Evolutionary conservation across 106 monocot species (phyloP), one percentile per base, ranked within the genome.

Genomic region (Platanthera guangdongensis): DNA sequence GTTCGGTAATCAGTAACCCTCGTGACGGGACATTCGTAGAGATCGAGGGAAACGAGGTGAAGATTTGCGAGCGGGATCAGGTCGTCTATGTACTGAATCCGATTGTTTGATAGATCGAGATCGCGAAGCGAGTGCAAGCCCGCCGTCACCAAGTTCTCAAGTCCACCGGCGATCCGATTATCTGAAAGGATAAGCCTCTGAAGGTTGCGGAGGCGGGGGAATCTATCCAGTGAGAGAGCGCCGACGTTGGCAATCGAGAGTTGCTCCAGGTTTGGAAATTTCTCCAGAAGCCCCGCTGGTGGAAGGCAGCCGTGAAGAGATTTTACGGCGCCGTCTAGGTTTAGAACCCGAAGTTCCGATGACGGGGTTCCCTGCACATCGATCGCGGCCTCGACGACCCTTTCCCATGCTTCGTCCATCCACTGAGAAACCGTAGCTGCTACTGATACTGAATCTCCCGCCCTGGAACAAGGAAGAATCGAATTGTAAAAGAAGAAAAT

Each of bases 341-440:
- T 94, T 13, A 97, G 83, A 25, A 80, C 80, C 28, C 89, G 76
- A 25, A 84, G 80, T 45, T 83, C 67, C 50, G 88, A 75, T 0
- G 84, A 76, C n/a, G 82, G 50, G 15, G 84, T 84, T 19, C 73
- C 50, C 65, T 83, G 84, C 3, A 74, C 85, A 18, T 86, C 87
- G 19, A 97, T 77, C 51, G 91, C 91, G 77, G 91, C 79, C 83
- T 93, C 91, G 19, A 97, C 86, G 30, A 91, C 93, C 63, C 93
- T 84, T 83, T 97, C 93, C 97, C 97, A 97, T n/a, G 83, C 86
- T 32, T 97, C 97, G 50, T 94, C 94, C 93, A 94, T 91, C 72
- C 14, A 47, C 8, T 11, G 12, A 8, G 5, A 10, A 65, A 21
- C 22, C 57, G 39, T 22, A 47, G n/a, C 72, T 1, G 16, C 49